These are phyloP conservation scores for Pichia sp. DNA, from an alignment of 1,139 yeast species.

Conservation along the genomic window DNA sequence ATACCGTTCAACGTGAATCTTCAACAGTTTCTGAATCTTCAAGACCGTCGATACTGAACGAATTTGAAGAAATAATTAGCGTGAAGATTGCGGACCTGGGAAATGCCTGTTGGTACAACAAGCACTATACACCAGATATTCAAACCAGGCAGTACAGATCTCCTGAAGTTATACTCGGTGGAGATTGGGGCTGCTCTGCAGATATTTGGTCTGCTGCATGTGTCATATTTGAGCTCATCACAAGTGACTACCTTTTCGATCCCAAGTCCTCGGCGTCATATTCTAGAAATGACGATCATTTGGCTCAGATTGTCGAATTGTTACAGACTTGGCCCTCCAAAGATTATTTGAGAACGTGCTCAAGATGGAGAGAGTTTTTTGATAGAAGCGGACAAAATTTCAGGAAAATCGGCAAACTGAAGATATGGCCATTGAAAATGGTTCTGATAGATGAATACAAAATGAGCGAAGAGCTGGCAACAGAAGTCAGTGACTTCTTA, in stretches of 20 bases:
- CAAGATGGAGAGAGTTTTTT: constrained; percentile 49
- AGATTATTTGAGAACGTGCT: constrained; percentile 43
- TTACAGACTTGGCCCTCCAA: constrained; percentile 53
- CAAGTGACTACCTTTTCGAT: constrained; percentile 74
- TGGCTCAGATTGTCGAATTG: constrained; percentile 69
- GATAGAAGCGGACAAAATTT: constrained; percentile 35
- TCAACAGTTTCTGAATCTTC: constrained; percentile 15
- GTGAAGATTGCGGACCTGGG: constrained; percentile 75
- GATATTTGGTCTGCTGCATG: constrained; percentile 77
- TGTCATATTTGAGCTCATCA: constrained; percentile 61
- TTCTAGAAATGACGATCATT: constrained; percentile 66
- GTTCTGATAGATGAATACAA: constrained; percentile 74
- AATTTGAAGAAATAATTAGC: constrained; percentile 36
- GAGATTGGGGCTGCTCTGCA: constrained; percentile 70
- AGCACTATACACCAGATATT: constrained; percentile 66
- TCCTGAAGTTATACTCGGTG: constrained; percentile 60
- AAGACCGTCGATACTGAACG: constrained; percentile 20
- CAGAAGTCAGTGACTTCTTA: constrained; percentile 56
- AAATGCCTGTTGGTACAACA: constrained; percentile 64
- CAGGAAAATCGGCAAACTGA: constrained; percentile 54
- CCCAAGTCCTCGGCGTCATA: constrained; percentile 51
- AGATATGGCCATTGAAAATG: constrained; percentile 60
- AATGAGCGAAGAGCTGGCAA: constrained; percentile 82
- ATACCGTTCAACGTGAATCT: neutral
- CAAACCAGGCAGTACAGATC: constrained; percentile 75